Conservation (phyloP, 169 alveolate genomes). For the Eimeria tenella region DNA sequence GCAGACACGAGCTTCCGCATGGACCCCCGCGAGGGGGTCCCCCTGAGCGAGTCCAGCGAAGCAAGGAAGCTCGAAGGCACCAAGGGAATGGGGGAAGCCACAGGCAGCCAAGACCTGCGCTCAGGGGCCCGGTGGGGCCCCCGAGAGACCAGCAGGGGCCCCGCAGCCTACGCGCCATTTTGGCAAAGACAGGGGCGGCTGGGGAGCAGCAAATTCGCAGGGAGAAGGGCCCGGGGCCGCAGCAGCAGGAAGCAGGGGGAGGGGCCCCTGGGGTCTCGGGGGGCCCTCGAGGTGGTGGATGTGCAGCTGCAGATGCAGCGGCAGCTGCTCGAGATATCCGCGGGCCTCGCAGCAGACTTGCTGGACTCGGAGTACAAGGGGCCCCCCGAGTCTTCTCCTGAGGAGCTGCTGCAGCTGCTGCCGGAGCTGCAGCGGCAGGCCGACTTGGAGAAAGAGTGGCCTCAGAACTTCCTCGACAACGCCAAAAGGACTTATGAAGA, state of each 20-base stretch:
- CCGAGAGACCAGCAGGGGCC: neutral
- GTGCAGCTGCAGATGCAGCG: conserved; percentile 40
- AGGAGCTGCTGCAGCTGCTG: conserved; percentile 10
- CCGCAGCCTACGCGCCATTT: too few relatives aligned
- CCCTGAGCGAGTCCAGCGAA: neutral
- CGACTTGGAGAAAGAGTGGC: neutral
- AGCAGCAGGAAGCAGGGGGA: neutral
- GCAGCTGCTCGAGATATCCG: neutral
- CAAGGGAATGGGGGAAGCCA: neutral
- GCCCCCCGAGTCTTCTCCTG: neutral
- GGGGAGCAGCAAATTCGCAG: neutral
- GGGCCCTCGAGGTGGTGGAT: conserved; percentile 28
- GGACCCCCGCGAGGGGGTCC: neutral
- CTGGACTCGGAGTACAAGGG: neutral
- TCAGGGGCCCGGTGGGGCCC: neutral
- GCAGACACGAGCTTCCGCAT: too few relatives aligned
- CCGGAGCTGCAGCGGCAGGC: conserved; percentile 14
- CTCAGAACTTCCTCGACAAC: neutral
- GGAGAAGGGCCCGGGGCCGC: neutral
- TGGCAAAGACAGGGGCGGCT: neutral
- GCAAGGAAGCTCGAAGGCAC: neutral
- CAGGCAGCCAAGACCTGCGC: neutral
- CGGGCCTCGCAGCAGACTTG: conserved; percentile 1
- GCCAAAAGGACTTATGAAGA: neutral
- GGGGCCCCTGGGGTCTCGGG: conserved; percentile 18